Evolutionary conservation across 164 flowering plant species (phyloP).

Genomic region (Pachysandra terminalis): DNA sequence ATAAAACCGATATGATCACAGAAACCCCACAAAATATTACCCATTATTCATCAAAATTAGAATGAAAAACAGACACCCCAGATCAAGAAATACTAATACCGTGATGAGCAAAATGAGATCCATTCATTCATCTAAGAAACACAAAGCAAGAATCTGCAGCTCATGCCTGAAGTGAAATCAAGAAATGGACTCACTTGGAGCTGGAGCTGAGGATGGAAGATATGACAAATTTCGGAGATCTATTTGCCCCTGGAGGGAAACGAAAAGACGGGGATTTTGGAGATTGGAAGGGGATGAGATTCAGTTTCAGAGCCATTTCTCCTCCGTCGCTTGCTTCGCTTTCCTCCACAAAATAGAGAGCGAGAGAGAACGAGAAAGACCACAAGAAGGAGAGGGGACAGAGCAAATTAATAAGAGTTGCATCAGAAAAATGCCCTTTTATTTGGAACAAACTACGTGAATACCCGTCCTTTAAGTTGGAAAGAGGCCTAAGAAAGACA

Average conservation of each 20-base stretch:
- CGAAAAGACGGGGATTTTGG: conserved; percentile 36
- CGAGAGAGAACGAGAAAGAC: conserved; percentile 1
- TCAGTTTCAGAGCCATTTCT: conserved; percentile 55
- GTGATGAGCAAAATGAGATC: conserved; percentile 8
- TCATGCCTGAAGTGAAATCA: not conserved
- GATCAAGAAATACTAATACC: conserved; percentile 21
- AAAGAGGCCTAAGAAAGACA: too few species aligned
- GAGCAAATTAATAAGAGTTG: not conserved
- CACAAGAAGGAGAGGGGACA: conserved; percentile 1
- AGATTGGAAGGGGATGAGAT: conserved; percentile 32
- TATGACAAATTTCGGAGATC: conserved; percentile 62
- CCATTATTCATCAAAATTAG: not conserved
- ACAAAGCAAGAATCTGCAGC: not conserved
- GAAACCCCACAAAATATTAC: not conserved
- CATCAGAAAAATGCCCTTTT: too few species aligned
- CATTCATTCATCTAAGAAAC: not conserved
- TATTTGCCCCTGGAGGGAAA: conserved; percentile 34
- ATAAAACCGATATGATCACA: not conserved
- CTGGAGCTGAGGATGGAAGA: conserved; percentile 55
- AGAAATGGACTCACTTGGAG: conserved; percentile 34
- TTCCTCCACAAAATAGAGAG: conserved; percentile 15
- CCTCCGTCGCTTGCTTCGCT: conserved; percentile 1
- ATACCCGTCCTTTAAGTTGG: too few species aligned
- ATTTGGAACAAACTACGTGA: too few species aligned
- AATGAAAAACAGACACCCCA: conserved; percentile 9